Conservation (phyloP, 2,329 filamentous ascomycete species). For the Colletotrichum orchidophilum region DNA sequence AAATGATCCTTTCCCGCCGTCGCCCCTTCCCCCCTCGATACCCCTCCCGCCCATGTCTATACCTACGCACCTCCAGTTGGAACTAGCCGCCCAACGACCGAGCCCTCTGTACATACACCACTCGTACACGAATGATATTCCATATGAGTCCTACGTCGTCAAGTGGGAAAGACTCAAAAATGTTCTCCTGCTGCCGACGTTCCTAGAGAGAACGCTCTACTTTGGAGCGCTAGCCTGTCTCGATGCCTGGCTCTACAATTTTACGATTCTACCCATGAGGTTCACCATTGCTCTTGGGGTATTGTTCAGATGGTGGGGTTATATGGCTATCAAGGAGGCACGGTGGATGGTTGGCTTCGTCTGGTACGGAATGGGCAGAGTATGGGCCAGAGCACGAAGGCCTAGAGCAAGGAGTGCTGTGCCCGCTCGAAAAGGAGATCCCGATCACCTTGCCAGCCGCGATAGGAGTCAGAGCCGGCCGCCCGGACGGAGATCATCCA, state of each 20-base stretch:
- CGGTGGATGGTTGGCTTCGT: slow-evolving; percentile 80
- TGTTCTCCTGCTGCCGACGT: slow-evolving; percentile 82
- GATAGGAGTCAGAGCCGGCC: slow-evolving; percentile 23
- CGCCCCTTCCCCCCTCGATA: slow-evolving; percentile 63
- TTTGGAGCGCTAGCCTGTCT: slow-evolving; percentile 93
- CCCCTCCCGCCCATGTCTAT: slow-evolving; percentile 74
- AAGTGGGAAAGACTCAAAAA: slow-evolving; percentile 94
- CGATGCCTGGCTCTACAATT: slow-evolving; percentile 95
- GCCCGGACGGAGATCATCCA: not conserved
- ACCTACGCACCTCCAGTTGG: slow-evolving; percentile 71
- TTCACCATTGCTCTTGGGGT: slow-evolving; percentile 85
- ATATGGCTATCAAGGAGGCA: slow-evolving; percentile 76
- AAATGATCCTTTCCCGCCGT: slow-evolving; percentile 48
- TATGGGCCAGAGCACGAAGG: slow-evolving; percentile 73
- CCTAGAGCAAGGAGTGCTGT: slow-evolving; percentile 14
- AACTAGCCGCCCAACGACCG: slow-evolving; percentile 69
- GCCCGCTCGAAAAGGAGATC: slow-evolving; percentile 5
- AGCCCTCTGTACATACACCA: slow-evolving; percentile 74
- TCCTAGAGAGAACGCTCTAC: slow-evolving; percentile 83
- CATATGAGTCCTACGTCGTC: slow-evolving; percentile 91
- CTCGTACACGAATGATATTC: slow-evolving; percentile 64
- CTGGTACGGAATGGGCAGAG: slow-evolving; percentile 76
- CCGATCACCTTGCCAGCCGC: slow-evolving; percentile 9
- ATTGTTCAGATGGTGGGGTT: slow-evolving; percentile 80
- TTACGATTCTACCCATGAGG: slow-evolving; percentile 91